Conservation (phyloP, 2,329 filamentous ascomycete species). For the Alternaria sp. region DNA sequence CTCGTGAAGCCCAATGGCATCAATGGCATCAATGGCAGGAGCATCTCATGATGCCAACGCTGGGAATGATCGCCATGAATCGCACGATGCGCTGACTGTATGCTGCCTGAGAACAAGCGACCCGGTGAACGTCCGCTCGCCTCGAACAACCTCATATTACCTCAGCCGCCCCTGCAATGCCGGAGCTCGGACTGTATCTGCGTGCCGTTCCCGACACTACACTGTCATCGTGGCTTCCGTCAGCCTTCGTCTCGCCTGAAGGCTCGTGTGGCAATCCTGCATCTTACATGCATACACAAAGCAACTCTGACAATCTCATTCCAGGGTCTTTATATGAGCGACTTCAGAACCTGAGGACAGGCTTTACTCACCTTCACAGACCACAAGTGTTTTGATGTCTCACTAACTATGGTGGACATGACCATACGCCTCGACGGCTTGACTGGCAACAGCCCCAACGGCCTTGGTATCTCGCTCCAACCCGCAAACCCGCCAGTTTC, state of each 20-base stretch:
- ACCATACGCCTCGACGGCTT: neutral
- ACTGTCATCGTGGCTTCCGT: neutral
- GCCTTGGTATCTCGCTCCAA: constrained; percentile 1
- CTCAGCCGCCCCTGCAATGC: neutral
- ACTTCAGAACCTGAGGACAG: neutral
- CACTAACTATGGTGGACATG: neutral
- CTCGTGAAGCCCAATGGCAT: neutral
- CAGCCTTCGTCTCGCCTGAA: neutral
- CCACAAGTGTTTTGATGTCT: neutral
- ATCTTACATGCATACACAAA: neutral
- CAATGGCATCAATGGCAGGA: neutral
- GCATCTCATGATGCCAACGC: neutral
- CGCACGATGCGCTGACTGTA: neutral
- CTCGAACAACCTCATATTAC: neutral
- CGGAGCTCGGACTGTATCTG: neutral
- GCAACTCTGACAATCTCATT: neutral
- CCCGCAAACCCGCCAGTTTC: neutral
- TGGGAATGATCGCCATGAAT: neutral
- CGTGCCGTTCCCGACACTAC: neutral
- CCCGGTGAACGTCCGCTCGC: neutral
- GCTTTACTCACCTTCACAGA: neutral
- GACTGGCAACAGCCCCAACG: neutral
- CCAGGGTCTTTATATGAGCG: neutral
- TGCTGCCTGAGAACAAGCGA: neutral
- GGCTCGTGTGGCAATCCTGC: neutral